Conservation (phyloP, 2,329 filamentous ascomycete genomes). For the Acarospora socialis region DNA sequence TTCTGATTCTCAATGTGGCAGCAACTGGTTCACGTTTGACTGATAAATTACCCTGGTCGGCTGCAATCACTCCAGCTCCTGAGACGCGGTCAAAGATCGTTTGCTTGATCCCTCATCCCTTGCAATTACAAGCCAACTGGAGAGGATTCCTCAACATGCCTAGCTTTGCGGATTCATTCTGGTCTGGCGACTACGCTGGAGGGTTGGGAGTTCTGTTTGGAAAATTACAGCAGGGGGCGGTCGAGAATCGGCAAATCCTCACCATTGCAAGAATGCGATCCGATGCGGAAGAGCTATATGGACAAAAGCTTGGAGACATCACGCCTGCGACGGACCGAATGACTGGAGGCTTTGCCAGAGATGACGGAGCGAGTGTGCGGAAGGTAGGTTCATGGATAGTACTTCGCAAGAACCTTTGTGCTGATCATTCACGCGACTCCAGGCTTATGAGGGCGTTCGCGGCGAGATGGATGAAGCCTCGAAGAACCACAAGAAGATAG, state of each 20-base stretch:
- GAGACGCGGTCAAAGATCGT: no score
- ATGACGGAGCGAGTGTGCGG: conserved; percentile 89
- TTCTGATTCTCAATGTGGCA: no score
- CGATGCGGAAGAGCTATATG: conserved; percentile 86
- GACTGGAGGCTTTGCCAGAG: conserved; percentile 67
- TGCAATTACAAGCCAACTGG: no score
- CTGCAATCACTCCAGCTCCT: no score
- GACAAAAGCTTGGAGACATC: conserved; percentile 67
- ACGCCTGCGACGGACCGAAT: conserved; percentile 69
- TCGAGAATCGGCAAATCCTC: conserved; percentile 88
- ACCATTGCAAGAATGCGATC: conserved; percentile 87
- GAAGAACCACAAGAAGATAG: conserved; percentile 86
- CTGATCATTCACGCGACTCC: conserved; percentile 18
- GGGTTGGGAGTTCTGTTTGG: conserved; percentile 87
- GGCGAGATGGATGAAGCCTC: conserved; percentile 84
- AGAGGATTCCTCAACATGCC: conserved; percentile 46
- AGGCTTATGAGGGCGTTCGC: conserved; percentile 91
- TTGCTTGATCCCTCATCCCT: no score
- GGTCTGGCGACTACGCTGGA: conserved; percentile 94
- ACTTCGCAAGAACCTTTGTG: conserved; percentile 6
- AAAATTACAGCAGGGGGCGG: conserved; percentile 90
- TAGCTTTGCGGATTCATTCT: conserved; percentile 90
- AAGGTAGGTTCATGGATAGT: conserved; percentile 48
- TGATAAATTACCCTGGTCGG: no score
- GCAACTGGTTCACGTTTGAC: no score